Percentiles rank a stretch among this genome's conserved stretches.
These are phyloP conservation scores for Silene vulgaris DNA, from an alignment of 179 eudicot species.

Conservation along the genomic window DNA sequence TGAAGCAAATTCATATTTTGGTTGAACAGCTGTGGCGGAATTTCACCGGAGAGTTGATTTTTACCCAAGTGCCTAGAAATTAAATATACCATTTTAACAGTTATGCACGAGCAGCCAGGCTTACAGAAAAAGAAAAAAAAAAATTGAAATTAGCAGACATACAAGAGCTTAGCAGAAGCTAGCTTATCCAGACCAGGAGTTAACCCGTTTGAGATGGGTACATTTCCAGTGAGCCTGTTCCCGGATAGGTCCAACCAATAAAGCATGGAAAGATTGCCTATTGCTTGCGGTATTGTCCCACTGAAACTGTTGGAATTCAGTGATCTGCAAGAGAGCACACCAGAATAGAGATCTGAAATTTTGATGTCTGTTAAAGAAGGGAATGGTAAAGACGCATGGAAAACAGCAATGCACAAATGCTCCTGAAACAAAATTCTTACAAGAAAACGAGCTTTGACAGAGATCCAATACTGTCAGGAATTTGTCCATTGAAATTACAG, in stretches of 20 bases:
- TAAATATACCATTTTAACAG: not conserved
- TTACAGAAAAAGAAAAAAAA: not conserved
- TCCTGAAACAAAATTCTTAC: conserved; percentile 33
- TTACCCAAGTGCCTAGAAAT: conserved; percentile 60
- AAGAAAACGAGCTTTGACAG: conserved; percentile 34
- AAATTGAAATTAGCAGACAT: conserved; percentile 22
- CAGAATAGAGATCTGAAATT: not conserved
- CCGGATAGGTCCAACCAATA: conserved; percentile 67
- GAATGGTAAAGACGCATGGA: too few species aligned
- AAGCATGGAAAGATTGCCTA: conserved; percentile 32
- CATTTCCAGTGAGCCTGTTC: conserved; percentile 56
- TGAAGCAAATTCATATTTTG: conserved; percentile 42
- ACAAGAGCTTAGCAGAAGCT: conserved; percentile 60
- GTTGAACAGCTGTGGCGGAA: conserved; percentile 47
- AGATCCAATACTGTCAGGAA: conserved; percentile 54
- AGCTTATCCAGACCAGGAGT: conserved; percentile 67
- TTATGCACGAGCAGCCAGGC: not conserved
- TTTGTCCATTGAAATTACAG: conserved; percentile 47
- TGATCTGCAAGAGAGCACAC: conserved; percentile 19
- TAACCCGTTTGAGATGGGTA: conserved; percentile 63
- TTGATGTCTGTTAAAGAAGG: too few species aligned
- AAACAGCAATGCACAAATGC: too few species aligned
- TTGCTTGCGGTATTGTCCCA: conserved; percentile 61
- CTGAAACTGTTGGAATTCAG: conserved; percentile 60
- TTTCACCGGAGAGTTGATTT: conserved; percentile 58